Evolutionary conservation across 148 eudicot genomes (phyloP).

Genomic region (Cornus suecica): DNA sequence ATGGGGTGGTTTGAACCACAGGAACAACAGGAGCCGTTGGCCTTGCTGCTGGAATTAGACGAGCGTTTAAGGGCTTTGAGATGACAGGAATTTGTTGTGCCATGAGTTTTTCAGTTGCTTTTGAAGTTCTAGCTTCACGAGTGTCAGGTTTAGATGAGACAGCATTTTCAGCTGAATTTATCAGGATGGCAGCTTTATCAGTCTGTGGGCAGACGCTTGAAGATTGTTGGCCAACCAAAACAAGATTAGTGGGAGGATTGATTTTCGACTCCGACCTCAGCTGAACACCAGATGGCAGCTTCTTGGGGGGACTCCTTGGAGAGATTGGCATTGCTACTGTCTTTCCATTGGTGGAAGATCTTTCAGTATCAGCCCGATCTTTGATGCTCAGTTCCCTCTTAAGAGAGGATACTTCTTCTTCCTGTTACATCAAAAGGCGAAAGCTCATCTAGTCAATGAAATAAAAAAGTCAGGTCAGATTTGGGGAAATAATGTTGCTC

Average conservation of each 20-base stretch:
- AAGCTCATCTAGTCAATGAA: neutral
- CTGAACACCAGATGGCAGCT: slow-evolving; percentile 16
- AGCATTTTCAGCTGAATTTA: slow-evolving; percentile 35
- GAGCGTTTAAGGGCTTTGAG: slow-evolving; percentile 23
- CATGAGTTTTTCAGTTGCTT: slow-evolving; percentile 25
- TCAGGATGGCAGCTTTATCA: slow-evolving; percentile 23
- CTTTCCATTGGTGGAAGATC: slow-evolving; percentile 6
- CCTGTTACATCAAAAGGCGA: slow-evolving; percentile 30
- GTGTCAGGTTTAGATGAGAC: slow-evolving; percentile 32
- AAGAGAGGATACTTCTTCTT: slow-evolving; percentile 40
- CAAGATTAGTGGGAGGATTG: slow-evolving; percentile 20
- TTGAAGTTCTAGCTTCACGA: slow-evolving; percentile 26
- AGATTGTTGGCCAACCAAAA: slow-evolving; percentile 21
- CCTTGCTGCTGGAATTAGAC: slow-evolving; percentile 4
- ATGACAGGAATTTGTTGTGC: slow-evolving; percentile 25
- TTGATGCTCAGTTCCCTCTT: slow-evolving; percentile 41
- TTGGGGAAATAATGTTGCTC: neutral
- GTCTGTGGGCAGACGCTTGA: slow-evolving; percentile 26
- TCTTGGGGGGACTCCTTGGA: slow-evolving; percentile 51
- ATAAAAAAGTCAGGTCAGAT: neutral
- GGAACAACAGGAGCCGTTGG: slow-evolving; percentile 24
- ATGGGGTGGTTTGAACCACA: slow-evolving; percentile 37
- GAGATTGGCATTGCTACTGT: slow-evolving; percentile 17
- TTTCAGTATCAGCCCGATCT: slow-evolving; percentile 31
- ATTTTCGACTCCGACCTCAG: slow-evolving; percentile 32